phyloP scores from a whole-genome alignment of 495 filamentous ascomycete species.

The Neurospora cerealis region DNA sequence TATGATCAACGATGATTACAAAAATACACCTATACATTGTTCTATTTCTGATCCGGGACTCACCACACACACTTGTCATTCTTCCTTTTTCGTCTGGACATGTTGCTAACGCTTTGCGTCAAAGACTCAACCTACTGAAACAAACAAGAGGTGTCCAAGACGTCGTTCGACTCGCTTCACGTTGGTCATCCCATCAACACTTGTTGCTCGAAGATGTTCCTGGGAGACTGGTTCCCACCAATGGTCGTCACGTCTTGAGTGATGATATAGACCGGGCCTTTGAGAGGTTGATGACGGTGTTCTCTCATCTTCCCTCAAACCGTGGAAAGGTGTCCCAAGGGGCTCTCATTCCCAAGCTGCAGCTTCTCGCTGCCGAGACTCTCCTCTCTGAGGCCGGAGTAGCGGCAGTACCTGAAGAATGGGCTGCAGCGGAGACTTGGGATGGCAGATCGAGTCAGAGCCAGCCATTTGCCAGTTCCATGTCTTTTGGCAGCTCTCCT shows the following conservation, averaged over 20 bases:
- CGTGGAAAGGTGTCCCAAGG: not conserved
- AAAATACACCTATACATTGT: not conserved
- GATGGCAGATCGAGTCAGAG: not conserved
- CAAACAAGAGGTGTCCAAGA: not conserved
- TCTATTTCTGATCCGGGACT: not conserved
- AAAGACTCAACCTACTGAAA: slow-evolving; percentile 11
- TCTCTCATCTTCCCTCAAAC: not conserved
- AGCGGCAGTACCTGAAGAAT: slow-evolving; percentile 1
- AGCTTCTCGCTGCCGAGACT: slow-evolving; percentile 14
- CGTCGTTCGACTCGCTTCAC: slow-evolving; percentile 8
- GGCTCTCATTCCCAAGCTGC: not conserved
- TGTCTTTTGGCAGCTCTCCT: slow-evolving; percentile 13
- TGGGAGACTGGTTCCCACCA: not conserved
- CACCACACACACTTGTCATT: not conserved
- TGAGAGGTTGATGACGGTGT: not conserved
- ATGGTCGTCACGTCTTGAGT: not conserved
- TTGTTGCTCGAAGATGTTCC: slow-evolving; percentile 1
- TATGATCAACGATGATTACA: not conserved
- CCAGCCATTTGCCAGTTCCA: slow-evolving; percentile 1
- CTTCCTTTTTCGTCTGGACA: not conserved
- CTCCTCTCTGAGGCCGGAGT: slow-evolving; percentile 16
- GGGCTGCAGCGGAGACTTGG: not conserved
- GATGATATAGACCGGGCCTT: not conserved
- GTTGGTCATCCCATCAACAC: slow-evolving; percentile 11
- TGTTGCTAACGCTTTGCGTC: slow-evolving; percentile 1